These are phyloP conservation scores for Fraxinus baroniana DNA, from an alignment of 305 asterid species.

Conservation along the genomic window DNA sequence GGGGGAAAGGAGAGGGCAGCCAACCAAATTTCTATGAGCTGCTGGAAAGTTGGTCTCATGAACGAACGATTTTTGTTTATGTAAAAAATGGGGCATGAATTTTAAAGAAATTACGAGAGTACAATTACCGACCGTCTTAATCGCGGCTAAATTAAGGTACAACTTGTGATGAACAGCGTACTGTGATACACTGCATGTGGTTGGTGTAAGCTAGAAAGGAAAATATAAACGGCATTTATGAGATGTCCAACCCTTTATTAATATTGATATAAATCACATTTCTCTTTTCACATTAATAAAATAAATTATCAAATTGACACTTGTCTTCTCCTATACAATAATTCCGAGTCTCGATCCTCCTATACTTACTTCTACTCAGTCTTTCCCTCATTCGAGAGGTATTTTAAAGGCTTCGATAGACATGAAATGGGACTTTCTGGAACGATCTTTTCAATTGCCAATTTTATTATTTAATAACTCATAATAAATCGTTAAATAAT, in stretches of 20 bases:
- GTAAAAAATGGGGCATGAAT: neutral
- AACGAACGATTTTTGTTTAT: neutral
- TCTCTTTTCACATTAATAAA: too few relatives aligned
- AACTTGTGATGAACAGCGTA: neutral
- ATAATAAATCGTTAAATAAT: too few relatives aligned
- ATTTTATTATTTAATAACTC: neutral
- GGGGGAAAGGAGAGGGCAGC: conserved; percentile 21
- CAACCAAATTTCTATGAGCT: conserved; percentile 31
- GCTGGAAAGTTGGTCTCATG: conserved; percentile 1
- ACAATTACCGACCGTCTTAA: conserved; percentile 7
- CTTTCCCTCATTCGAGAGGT: neutral
- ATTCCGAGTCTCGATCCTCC: neutral
- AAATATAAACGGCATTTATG: neutral
- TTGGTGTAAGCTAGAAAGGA: neutral
- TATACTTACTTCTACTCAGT: neutral
- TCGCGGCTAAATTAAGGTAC: neutral
- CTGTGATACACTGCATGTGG: neutral
- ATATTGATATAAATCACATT: neutral
- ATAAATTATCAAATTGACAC: neutral
- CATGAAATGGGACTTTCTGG: neutral
- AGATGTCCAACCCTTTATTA: neutral
- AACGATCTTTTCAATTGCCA: neutral
- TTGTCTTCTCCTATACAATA: neutral
- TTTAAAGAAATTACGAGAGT: conserved; percentile 19
- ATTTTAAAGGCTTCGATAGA: neutral